A percentile compares a stretch with the other conserved stretches of the same genome.
phyloP scores from a whole-genome alignment of 805 yeast species.

The Blastobotrys attinorum region DNA sequence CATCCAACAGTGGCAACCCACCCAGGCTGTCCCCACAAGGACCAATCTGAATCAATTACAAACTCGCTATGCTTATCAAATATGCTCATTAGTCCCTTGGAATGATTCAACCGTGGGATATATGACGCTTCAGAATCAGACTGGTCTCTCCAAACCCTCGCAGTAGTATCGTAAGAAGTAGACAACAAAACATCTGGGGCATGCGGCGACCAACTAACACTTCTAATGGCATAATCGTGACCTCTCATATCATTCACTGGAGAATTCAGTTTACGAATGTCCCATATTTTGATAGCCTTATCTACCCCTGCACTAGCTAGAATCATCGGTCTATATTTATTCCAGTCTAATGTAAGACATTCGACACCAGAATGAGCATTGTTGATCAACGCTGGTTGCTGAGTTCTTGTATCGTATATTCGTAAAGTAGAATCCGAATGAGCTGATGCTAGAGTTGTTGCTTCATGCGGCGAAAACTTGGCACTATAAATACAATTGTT shows the following conservation, averaged over 20 bases:
- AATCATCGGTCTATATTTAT: slow-evolving; percentile 72
- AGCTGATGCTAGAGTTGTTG: slow-evolving; percentile 58
- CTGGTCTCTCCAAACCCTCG: slow-evolving; percentile 74
- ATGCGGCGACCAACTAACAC: slow-evolving; percentile 87
- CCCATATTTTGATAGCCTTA: slow-evolving; percentile 79
- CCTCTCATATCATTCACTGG: slow-evolving; percentile 75
- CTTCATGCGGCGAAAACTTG: slow-evolving; percentile 76
- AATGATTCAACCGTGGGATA: slow-evolving; percentile 28
- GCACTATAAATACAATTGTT: slow-evolving; percentile 68
- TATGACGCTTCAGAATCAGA: slow-evolving; percentile 46
- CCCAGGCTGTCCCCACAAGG: slow-evolving; percentile 94
- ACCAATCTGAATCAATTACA: slow-evolving; percentile 90
- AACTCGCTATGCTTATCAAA: slow-evolving; percentile 77
- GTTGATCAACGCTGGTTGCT: slow-evolving; percentile 37
- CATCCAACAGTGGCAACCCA: slow-evolving; percentile 94
- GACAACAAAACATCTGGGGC: slow-evolving; percentile 58
- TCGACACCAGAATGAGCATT: slow-evolving; percentile 74
- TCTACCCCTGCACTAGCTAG: slow-evolving; percentile 93
- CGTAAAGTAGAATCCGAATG: slow-evolving; percentile 69
- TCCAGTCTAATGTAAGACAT: slow-evolving; percentile 77
- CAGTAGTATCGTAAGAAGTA: slow-evolving; percentile 89
- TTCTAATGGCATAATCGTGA: slow-evolving; percentile 83
- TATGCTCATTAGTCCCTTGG: slow-evolving; percentile 46
- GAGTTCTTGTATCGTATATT: slow-evolving; percentile 69
- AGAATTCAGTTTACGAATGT: slow-evolving; percentile 58